Percentiles rank a stretch among this genome's conserved stretches.
phyloP scores from a whole-genome alignment of 371 early-diverging fungal genomes.

The Batrachochytrium dendrobatidis region DNA sequence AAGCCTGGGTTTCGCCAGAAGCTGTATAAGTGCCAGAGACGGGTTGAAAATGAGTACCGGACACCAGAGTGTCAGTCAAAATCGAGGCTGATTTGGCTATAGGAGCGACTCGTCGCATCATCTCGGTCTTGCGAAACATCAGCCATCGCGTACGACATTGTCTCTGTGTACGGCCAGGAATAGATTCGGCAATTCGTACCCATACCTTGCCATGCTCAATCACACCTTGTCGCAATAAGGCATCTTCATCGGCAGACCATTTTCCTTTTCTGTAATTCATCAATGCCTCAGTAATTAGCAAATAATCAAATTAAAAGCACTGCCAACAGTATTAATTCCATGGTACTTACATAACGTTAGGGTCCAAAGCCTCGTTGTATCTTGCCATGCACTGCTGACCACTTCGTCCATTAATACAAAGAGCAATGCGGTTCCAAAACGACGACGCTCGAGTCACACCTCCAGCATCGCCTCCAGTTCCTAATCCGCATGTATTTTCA shows the following conservation, averaged over 20 bases:
- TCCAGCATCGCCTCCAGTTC: neutral
- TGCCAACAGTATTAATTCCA: neutral
- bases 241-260: conserved; percentile 61
- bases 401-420: conserved; percentile 51
- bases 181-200: conserved; percentile 63
- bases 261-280: conserved; percentile 45
- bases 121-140: conserved; percentile 12
- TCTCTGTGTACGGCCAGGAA: conserved; percentile 58
- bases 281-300: neutral
- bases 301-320: neutral
- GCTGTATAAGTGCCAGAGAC: no score
- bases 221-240: conserved; percentile 44
- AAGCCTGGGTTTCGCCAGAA: no score
- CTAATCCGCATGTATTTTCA: conserved; percentile 7
- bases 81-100: no score
- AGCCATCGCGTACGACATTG: conserved; percentile 66
- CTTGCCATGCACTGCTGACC: conserved; percentile 69
- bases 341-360: conserved; percentile 36
- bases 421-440: conserved; percentile 53
- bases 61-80: no score
- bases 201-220: conserved; percentile 51
- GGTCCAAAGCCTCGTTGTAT: conserved; percentile 68
- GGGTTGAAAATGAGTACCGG: no score
- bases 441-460: conserved; percentile 1
- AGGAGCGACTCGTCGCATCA: no score